Evolutionary conservation across 2,329 filamentous ascomycete species (phyloP).

Genomic region (Colletotrichum sp.): DNA sequence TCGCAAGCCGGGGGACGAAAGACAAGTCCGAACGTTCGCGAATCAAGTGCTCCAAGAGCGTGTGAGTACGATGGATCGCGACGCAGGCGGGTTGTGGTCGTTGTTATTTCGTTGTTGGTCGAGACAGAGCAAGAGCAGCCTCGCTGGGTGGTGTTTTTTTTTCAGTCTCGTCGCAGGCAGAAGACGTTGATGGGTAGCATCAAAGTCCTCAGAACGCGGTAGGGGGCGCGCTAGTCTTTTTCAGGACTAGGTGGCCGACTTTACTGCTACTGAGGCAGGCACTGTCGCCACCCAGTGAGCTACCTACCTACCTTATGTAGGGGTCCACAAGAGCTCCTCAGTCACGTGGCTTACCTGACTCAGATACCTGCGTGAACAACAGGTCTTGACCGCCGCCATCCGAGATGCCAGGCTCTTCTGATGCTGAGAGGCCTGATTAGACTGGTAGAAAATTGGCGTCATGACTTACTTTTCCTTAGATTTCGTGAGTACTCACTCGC

Average conservation of each 20-base stretch:
- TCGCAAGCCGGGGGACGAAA: background rate
- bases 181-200: background rate
- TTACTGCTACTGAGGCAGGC: background rate
- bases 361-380: background rate
- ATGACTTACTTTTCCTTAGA: background rate
- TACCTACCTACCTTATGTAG: background rate
- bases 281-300: background rate
- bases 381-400: background rate
- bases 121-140: background rate
- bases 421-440: background rate
- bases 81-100: background rate
- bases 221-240: constrained; percentile 1
- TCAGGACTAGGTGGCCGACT: background rate
- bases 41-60: background rate
- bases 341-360: background rate
- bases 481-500: constrained; percentile 49
- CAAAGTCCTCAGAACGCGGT: background rate
- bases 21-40: background rate
- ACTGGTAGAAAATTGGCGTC: background rate
- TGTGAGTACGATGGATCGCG: background rate
- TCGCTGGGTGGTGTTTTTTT: background rate
- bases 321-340: background rate
- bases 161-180: background rate
- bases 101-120: background rate
- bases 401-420: background rate